Evolutionary conservation across 768 basidiomycete species (phyloP).

Genomic region (Tulasnella sp.): DNA sequence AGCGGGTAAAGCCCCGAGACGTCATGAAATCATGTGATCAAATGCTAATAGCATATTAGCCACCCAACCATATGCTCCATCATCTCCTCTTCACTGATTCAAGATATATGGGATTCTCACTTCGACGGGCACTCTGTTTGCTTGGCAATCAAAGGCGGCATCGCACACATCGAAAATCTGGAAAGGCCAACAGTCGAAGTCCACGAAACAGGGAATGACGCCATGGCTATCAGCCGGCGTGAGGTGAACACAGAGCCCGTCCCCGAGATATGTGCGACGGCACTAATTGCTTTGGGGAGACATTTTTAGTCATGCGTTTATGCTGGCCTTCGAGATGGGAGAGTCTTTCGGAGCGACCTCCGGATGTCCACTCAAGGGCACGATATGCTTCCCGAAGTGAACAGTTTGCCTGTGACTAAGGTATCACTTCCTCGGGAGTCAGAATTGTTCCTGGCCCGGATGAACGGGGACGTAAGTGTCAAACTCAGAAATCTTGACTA

Average conservation of each 20-base stretch:
- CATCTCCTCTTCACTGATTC: neutral
- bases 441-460: neutral
- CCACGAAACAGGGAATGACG: neutral
- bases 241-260: neutral
- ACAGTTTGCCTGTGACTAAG: neutral
- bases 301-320: neutral
- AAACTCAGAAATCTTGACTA: neutral
- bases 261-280: too few species aligned
- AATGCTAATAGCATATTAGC: too few species aligned
- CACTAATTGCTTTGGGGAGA: too few species aligned
- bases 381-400: neutral
- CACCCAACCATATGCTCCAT: neutral
- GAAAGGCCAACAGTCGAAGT: neutral
- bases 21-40: too few species aligned
- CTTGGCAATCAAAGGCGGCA: slow-evolving; percentile 5
- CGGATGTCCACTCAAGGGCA: neutral
- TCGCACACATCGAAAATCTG: neutral
- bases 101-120: slow-evolving; percentile 10
- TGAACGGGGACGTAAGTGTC: neutral
- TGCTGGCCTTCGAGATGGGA: slow-evolving; percentile 5
- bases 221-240: neutral
- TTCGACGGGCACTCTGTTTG: slow-evolving; percentile 6
- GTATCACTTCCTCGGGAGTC: neutral
- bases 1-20: too few species aligned
- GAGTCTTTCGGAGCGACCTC: slow-evolving; percentile 6